These are phyloP conservation scores for Diphasiastrum complanatum DNA, from an alignment of 83 land plant species.

Conservation along the genomic window DNA sequence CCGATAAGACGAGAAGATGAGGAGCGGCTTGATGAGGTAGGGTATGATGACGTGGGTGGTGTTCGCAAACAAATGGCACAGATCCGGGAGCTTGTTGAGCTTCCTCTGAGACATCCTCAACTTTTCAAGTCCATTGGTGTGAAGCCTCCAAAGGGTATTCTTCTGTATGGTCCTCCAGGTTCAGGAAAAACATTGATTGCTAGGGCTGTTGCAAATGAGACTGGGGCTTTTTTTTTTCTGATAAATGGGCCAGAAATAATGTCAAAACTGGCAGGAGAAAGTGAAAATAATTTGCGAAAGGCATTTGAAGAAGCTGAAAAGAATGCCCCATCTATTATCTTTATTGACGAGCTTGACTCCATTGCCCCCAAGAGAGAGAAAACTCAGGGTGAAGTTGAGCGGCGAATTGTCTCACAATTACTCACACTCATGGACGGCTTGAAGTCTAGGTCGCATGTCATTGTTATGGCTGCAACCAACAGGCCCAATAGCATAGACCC, in stretches of 20 bases:
- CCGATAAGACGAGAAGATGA: constrained; percentile 16
- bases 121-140: constrained; percentile 19
- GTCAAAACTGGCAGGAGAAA: constrained; percentile 16
- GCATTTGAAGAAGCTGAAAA: constrained; percentile 16
- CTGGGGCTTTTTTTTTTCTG: constrained; percentile 15
- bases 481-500: constrained; percentile 17
- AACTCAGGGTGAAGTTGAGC: constrained; percentile 16
- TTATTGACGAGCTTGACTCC: constrained; percentile 12
- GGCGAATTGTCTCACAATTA: constrained; percentile 9
- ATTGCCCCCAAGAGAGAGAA: constrained; percentile 16
- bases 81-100: constrained; percentile 15
- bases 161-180: constrained; percentile 11
- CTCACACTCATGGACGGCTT: constrained; percentile 15
- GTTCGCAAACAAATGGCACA: constrained; percentile 15
- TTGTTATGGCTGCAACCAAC: constrained; percentile 16
- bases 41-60: constrained; percentile 15
- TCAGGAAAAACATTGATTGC: constrained; percentile 13
- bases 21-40: constrained; percentile 14
- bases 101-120: constrained; percentile 11
- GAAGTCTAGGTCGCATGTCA: constrained; percentile 14
- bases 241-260: constrained; percentile 14
- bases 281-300: constrained; percentile 10
- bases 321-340: constrained; percentile 14
- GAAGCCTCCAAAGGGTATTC: constrained; percentile 11
- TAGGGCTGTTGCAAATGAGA: constrained; percentile 11